Conservation (phyloP, 768 basidiomycete genomes). For the Candolleomyces aberdarensis region DNA sequence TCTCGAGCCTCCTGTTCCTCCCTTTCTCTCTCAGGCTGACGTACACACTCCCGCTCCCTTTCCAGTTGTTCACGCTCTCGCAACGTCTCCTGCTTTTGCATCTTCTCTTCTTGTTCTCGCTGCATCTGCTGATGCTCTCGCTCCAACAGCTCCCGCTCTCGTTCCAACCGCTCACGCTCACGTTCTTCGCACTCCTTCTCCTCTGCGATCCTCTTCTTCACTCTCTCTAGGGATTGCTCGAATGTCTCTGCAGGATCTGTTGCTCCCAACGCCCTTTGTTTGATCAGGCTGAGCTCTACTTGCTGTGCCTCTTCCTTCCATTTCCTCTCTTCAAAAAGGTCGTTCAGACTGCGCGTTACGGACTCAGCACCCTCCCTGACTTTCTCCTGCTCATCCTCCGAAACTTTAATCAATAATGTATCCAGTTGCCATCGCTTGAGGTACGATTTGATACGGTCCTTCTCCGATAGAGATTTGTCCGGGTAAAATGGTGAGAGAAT, state of each 20-base stretch:
- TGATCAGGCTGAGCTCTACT: slow-evolving; percentile 38
- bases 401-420: slow-evolving; percentile 60
- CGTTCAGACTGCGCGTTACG: slow-evolving; percentile 70
- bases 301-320: slow-evolving; percentile 34
- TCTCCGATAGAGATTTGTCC: slow-evolving; percentile 49
- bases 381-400: slow-evolving; percentile 57
- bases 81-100: too few species aligned
- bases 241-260: too few species aligned
- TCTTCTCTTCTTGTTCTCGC: too few species aligned
- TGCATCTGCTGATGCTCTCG: too few species aligned
- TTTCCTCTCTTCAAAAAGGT: slow-evolving; percentile 57
- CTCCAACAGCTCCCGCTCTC: too few species aligned
- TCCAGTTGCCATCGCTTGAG: slow-evolving; percentile 81
- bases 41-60: too few species aligned
- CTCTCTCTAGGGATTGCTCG: too few species aligned
- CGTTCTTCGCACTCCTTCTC: too few species aligned
- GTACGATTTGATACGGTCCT: slow-evolving; percentile 75
- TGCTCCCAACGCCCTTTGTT: slow-evolving; percentile 22
- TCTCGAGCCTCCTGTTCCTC: slow-evolving; percentile 7
- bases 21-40: too few species aligned
- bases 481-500: slow-evolving; percentile 57
- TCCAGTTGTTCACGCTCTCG: too few species aligned
- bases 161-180: too few species aligned
- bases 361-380: slow-evolving; percentile 71
- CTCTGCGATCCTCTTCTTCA: too few species aligned